Conservation (phyloP, 768 basidiomycete genomes). For the Kwoniella pini region DNA sequence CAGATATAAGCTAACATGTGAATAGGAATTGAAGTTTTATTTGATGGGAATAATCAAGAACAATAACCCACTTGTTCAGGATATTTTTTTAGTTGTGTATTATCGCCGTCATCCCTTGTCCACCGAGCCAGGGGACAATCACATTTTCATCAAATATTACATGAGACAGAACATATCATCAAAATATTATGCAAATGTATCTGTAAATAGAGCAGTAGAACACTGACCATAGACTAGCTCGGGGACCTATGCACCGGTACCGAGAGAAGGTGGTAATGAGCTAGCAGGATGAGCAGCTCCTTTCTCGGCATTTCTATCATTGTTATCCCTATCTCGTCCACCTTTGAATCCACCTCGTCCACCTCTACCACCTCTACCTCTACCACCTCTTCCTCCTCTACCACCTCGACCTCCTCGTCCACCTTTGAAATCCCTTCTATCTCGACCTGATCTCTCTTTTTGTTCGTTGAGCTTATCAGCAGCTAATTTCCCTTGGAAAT, state of each 20-base stretch:
- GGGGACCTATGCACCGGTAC: conserved; percentile 11
- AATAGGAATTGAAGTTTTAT: background rate
- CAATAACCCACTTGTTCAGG: background rate
- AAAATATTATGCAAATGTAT: background rate
- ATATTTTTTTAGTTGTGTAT: too few relatives aligned
- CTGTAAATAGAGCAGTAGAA: background rate
- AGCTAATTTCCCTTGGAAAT: conserved; percentile 51
- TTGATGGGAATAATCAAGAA: conserved; percentile 5
- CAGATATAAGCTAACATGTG: background rate
- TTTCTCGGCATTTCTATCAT: conserved; percentile 10
- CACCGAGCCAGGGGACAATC: too few relatives aligned
- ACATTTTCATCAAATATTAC: background rate
- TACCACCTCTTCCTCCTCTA: conserved; percentile 35
- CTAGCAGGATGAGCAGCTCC: conserved; percentile 15
- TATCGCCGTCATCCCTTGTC: too few relatives aligned
- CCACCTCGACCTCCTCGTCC: conserved; percentile 42
- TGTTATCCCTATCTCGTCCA: conserved; percentile 14
- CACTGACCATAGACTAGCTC: background rate
- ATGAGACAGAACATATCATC: background rate
- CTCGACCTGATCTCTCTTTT: conserved; percentile 17
- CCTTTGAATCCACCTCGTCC: conserved; percentile 21
- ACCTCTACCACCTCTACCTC: conserved; percentile 40
- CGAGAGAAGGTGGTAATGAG: conserved; percentile 20
- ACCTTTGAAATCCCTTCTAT: conserved; percentile 35
- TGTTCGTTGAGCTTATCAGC: conserved; percentile 38